Base-by-base conservation (phyloP, 768 basidiomycete species). In the Roridomyces roridus region DNA sequence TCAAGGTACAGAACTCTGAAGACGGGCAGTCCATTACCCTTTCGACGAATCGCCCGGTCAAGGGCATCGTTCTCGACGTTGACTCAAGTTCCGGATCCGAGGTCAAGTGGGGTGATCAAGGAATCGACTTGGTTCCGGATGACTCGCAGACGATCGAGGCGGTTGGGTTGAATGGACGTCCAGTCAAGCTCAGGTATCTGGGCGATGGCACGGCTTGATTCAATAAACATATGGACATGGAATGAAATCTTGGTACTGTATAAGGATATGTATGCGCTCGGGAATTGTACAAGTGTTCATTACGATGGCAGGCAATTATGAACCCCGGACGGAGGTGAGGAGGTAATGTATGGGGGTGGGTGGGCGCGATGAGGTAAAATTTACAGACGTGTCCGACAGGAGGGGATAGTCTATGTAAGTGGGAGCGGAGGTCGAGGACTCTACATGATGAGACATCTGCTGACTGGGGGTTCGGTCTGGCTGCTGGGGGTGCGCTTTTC, bases 41-140 rank as follows among this genome's bases (percentile, higher is more conserved):
- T 20, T 80, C 84, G 26, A 71, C 82, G 34, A 68, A 77, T 62
- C 82, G 81, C 62, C 96, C 96, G 2, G 79, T 97, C 75, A 98
- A 98, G 70, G 92, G 95, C 8, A 78, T 97, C 49, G 82, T 96
- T 37, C 78, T 98, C 42, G 90, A 92, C 63, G 85, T 84, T 24
- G 85, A 86, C 25, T n/a, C n/a, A n/a, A n/a, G n/a, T n/a, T n/a
- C n/a, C n/a, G 90, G 87, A n/a, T 80, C 79, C 6, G 85, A 87
- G 48, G 85, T 85, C 21, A 80, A 80, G 65, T 96, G 93, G 89
- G 83, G 85, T 59, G 94, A 98, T 76, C 94, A 98, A 68, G 93
- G 87, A 4, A 85, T 97, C 65, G 96, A 98, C 73, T 79, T 98
- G 35, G 85, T 92, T 48, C 95, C 96, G 9, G 88, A 84, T 37